Evolutionary conservation across 2,329 filamentous ascomycete genomes (phyloP).

Genomic region (Podosphaera leucotricha): DNA sequence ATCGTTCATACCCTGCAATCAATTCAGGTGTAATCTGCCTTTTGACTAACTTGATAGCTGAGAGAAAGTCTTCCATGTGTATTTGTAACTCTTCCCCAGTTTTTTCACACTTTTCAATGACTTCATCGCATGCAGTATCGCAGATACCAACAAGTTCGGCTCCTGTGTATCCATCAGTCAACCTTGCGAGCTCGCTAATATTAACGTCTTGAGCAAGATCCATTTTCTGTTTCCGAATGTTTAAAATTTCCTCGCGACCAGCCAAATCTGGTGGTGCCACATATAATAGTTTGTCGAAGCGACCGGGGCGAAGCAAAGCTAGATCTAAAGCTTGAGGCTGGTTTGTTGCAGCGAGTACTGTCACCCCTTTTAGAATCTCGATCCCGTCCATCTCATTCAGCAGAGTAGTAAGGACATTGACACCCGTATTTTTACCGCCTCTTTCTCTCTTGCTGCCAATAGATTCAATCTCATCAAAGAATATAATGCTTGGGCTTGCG

Average conservation of each 20-base stretch:
- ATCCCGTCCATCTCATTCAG: conserved; percentile 95
- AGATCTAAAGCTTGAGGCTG: conserved; percentile 68
- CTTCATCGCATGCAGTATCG: conserved; percentile 24
- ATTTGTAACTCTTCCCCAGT: conserved; percentile 18
- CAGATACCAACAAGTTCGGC: conserved; percentile 52
- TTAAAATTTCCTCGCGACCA: conserved; percentile 55
- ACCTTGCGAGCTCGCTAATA: conserved; percentile 33
- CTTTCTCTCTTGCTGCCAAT: conserved; percentile 32
- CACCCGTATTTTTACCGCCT: conserved; percentile 24
- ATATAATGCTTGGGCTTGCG: conserved; percentile 80
- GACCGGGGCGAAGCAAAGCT: conserved; percentile 62
- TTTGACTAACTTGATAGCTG: conserved; percentile 23
- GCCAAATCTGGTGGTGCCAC: conserved; percentile 55
- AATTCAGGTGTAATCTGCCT: conserved; percentile 35
- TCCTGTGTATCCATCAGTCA: conserved; percentile 59
- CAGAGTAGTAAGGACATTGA: conserved; percentile 74
- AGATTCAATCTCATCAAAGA: conserved; percentile 90
- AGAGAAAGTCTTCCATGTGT: conserved; percentile 22
- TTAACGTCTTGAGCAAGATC: conserved; percentile 40
- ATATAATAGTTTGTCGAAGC: conserved; percentile 68
- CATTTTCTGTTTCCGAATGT: conserved; percentile 38
- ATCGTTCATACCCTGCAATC: conserved; percentile 15
- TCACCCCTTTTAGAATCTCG: conserved; percentile 57
- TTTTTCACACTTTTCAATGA: conserved; percentile 27
- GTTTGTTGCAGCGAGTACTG: conserved; percentile 81